These are phyloP conservation scores for Wallacemonas sp. DNA, from an alignment of 208 protist genomes.

Conservation along the genomic window DNA sequence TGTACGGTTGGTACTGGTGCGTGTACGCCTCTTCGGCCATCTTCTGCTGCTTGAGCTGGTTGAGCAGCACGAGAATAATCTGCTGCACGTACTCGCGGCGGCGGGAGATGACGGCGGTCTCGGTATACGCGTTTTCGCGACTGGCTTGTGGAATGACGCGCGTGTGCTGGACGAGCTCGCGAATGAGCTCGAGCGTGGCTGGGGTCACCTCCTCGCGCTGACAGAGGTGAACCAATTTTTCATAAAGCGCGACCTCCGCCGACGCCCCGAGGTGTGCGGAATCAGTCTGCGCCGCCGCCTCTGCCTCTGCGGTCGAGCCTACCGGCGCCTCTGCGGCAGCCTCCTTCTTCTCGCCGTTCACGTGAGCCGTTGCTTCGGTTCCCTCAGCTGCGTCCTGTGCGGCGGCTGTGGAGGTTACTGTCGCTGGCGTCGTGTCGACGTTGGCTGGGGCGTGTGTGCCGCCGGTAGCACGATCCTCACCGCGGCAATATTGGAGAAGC, in stretches of 20 bases:
- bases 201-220: conserved; percentile 32
- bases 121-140: neutral
- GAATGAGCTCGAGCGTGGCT: conserved; percentile 42
- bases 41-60: conserved; percentile 55
- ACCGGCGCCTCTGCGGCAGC: neutral
- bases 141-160: conserved; percentile 28
- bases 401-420: conserved; percentile 6
- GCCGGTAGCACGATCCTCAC: neutral
- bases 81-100: conserved; percentile 66
- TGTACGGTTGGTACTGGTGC: conserved; percentile 1
- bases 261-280: neutral
- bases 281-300: conserved; percentile 2
- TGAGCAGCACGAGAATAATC: conserved; percentile 56
- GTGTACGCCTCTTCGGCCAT: conserved; percentile 23
- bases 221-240: conserved; percentile 37
- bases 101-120: conserved; percentile 12
- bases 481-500: conserved; percentile 47
- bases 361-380: conserved; percentile 11
- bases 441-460: no score
- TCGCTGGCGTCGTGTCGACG: neutral
- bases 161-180: conserved; percentile 56
- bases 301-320: neutral
- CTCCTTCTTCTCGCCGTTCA: neutral
- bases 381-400: neutral
- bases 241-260: conserved; percentile 36